These are phyloP conservation scores for Rhododendron molle DNA, from an alignment of 148 eudicot species.

Conservation along the genomic window DNA sequence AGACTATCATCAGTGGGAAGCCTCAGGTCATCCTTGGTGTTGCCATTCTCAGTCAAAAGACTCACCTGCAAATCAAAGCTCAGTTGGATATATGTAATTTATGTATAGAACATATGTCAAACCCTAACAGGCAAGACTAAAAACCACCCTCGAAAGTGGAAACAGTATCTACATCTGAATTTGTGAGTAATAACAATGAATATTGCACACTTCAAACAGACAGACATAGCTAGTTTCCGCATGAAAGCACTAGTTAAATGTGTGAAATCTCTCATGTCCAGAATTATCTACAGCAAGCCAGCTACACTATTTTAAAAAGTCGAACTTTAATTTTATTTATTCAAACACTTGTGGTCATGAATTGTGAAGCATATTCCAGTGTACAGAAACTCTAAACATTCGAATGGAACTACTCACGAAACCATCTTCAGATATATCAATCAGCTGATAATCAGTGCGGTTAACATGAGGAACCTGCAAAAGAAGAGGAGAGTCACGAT, in stretches of 20 bases:
- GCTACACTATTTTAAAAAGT: background rate
- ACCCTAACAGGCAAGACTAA: background rate
- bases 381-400: background rate
- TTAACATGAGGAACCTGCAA: constrained; percentile 41
- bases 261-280: background rate
- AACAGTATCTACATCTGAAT: background rate
- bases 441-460: constrained; percentile 44
- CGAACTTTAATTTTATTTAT: background rate
- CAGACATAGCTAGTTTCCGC: background rate
- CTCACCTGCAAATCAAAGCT: background rate
- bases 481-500: background rate
- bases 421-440: constrained; percentile 45
- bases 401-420: constrained; percentile 25
- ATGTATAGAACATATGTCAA: background rate
- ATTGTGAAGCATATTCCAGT: background rate
- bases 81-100: background rate
- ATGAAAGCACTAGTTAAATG: background rate
- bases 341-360: background rate
- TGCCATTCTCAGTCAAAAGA: constrained; percentile 2
- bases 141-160: background rate
- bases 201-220: background rate
- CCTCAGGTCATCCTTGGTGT: background rate
- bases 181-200: background rate
- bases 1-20: background rate
- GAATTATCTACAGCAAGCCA: background rate